Conservation (phyloP, 73 alveolate species). For the Paramecium biaurelia region DNA sequence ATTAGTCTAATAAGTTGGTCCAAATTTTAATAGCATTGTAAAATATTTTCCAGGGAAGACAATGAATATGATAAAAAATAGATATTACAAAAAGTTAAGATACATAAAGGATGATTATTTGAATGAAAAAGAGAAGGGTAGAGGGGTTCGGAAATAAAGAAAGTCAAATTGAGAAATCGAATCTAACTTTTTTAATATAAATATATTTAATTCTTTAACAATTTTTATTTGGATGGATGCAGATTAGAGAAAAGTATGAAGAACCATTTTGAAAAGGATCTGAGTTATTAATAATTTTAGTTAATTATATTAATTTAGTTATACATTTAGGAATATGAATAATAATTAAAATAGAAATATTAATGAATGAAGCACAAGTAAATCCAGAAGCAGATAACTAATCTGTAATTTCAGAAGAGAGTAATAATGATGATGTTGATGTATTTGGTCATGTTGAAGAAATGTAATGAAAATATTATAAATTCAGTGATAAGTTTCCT, state of each 20-base stretch:
- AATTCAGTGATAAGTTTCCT: constrained; percentile 7
- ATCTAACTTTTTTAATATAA: not conserved
- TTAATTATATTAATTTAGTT: not conserved
- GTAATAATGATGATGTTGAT: not conserved
- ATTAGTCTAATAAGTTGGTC: constrained; percentile 20
- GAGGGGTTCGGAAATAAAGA: not conserved
- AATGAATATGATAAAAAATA: constrained; percentile 39
- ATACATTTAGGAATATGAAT: not conserved
- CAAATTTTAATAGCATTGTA: constrained; percentile 38
- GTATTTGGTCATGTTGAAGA: not conserved
- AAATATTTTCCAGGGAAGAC: constrained; percentile 51
- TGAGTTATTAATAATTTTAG: not conserved
- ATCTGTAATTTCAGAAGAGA: not conserved
- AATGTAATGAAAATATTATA: not conserved
- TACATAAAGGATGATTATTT: not conserved
- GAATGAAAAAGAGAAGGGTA: constrained; percentile 2
- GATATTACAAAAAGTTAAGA: constrained; percentile 35
- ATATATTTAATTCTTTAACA: no score
- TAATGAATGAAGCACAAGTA: not conserved
- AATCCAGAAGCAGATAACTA: not conserved
- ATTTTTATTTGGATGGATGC: no score
- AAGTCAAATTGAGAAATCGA: not conserved
- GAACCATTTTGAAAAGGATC: not conserved
- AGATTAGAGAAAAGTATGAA: not conserved
- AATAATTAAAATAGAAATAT: not conserved